Base-by-base conservation (phyloP, 306 rosid genomes). In the Citrullus amarus region DNA sequence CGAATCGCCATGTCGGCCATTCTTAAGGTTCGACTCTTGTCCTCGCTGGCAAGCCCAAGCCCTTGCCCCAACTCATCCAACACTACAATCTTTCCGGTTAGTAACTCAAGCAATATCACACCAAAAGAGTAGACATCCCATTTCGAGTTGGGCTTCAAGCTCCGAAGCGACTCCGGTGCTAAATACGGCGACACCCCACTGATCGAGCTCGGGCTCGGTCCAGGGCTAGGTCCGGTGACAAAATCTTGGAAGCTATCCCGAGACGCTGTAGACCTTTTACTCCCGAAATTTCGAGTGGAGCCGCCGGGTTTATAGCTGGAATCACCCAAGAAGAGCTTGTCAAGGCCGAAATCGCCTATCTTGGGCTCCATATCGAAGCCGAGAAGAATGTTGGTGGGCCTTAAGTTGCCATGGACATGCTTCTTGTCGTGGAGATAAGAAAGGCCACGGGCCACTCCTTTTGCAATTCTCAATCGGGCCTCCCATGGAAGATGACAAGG, bases 401-500 rank as follows among this genome's bases (percentile, higher is more conserved):
- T 91, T 79, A 95, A 83, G 74, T 95, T 95, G 32, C 92, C 97
- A 59, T 92, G 99, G 84, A 95, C 97, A 83, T 95, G 97, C 86
- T 95, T 95, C 91, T 95, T 95, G 53, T 95, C 99, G 66, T 95
- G 99, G 78, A 95, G 97, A 78, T 91, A 90, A 9, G 90, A 77
- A 0, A 92, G 90, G 60, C 99, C 99, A 84, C 99, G 97, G 51
- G 97, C 97, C 78, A 95, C 88, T 38, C 99, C 99, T 81, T 83
- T 92, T 0, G 96, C 99, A 77, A 95, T 91, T 87, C 85, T 91
- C 44, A 92, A 85, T 89, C 97, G 73, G 1, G 88, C 53, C 53
- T 92, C 99, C 99, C 99, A 95, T 0, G 97, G 99, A 50, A 95
- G 84, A 88, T 91, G 97, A 80, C 93, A 91, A n/a, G 97, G 99